These are phyloP conservation scores for Sclerotinia trifoliorum DNA, from an alignment of 2,329 filamentous ascomycete genomes.

Conservation along the genomic window DNA sequence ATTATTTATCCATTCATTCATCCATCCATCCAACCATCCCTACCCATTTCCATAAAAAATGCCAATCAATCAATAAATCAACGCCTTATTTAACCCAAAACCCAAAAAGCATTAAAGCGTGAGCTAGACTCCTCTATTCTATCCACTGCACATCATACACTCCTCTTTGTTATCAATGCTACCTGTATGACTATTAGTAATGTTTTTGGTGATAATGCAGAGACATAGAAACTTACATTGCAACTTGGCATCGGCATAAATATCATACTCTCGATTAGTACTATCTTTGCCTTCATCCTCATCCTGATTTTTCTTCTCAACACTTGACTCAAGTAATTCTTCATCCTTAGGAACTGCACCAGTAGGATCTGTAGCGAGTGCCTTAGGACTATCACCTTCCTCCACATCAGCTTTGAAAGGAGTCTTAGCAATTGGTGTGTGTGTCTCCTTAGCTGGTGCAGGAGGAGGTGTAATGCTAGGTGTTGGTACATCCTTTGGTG, in stretches of 20 bases:
- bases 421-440: slow-evolving; percentile 52
- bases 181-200: slow-evolving; percentile 50
- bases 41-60: slow-evolving; percentile 1
- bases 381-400: slow-evolving; percentile 77
- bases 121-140: slow-evolving; percentile 26
- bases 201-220: background rate
- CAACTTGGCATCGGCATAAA: slow-evolving; percentile 90
- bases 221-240: slow-evolving; percentile 65
- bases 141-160: slow-evolving; percentile 98
- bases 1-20: slow-evolving; percentile 9
- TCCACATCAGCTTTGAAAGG: slow-evolving; percentile 75
- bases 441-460: slow-evolving; percentile 41
- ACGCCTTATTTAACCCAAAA: background rate
- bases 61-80: background rate
- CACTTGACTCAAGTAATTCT: slow-evolving; percentile 59
- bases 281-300: slow-evolving; percentile 72
- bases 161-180: slow-evolving; percentile 96
- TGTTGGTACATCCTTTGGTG: slow-evolving; percentile 64
- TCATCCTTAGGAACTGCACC: slow-evolving; percentile 60
- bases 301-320: slow-evolving; percentile 58
- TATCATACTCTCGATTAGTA: slow-evolving; percentile 79
- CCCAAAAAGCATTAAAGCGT: slow-evolving; percentile 15
- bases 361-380: slow-evolving; percentile 69
- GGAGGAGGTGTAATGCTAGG: slow-evolving; percentile 62
- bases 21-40: background rate